Evolutionary conservation across 2,329 filamentous ascomycete species (phyloP).

Genomic region (Colletotrichum zoysiae): DNA sequence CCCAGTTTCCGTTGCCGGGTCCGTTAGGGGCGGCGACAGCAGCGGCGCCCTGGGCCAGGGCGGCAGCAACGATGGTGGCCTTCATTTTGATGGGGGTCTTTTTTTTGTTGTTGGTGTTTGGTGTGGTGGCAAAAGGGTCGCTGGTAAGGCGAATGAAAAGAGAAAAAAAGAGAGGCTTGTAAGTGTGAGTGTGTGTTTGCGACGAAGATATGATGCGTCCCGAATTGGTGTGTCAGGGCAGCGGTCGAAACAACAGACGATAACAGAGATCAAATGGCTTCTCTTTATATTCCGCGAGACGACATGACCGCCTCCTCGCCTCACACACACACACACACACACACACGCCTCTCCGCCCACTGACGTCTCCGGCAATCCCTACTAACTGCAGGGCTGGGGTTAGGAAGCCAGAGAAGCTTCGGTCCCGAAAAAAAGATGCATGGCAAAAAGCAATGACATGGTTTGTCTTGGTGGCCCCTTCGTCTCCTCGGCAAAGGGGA

Average conservation of each 20-base stretch:
- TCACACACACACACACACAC: conserved; percentile 1
- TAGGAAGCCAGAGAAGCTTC: conserved; percentile 10
- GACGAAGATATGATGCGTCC: conserved; percentile 35
- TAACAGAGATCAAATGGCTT: conserved; percentile 22
- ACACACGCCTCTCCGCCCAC: not conserved
- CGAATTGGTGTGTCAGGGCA: conserved; percentile 25
- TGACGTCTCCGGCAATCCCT: not conserved
- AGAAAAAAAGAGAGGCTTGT: not conserved
- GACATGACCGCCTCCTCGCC: conserved; percentile 15
- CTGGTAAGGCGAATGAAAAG: not conserved
- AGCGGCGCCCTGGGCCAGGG: conserved; percentile 31
- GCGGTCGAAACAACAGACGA: conserved; percentile 15
- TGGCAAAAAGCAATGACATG: conserved; percentile 37
- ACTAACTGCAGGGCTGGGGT: conserved; percentile 10
- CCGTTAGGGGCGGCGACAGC: conserved; percentile 31
- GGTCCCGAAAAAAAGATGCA: conserved; percentile 37
- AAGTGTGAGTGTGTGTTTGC: conserved; percentile 9
- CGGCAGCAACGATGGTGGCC: conserved; percentile 35
- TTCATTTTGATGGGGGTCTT: conserved; percentile 29
- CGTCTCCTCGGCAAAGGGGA: conserved; percentile 2
- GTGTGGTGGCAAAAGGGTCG: not conserved
- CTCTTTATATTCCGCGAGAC: conserved; percentile 31
- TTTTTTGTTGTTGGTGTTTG: not conserved
- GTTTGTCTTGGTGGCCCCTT: conserved; percentile 6
- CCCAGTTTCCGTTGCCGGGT: conserved; percentile 33